Base-by-base conservation (phyloP, 306 rosid genomes). In the Cicer bijugum region DNA sequence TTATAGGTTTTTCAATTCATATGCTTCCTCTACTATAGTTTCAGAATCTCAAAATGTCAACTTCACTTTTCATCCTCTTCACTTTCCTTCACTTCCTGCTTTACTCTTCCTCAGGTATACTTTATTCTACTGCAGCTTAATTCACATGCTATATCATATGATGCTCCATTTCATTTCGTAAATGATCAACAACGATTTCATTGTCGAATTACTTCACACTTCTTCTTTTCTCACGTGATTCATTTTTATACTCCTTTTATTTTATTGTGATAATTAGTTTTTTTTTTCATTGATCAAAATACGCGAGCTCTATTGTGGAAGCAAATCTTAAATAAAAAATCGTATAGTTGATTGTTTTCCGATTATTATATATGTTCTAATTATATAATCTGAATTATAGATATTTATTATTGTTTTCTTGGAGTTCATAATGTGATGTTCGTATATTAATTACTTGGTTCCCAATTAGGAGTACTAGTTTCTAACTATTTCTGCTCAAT, bases 91-190 rank as follows among this genome's bases (percentile, higher is more conserved):
- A 69, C 71, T 69, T 68, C 71, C 69, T 81, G 48, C 55, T 81
- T 83, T 74, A 82, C 86, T 80, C 82, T 52, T 89, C 78, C 89
- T 85, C 87, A 79, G 97, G 98, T 90, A 57, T 19, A 46, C 14
- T 68, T 55, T 19, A 50, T 77, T 47, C 42, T 59, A 17, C 48
- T 38, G 70, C 74, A 35, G 46, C 69, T 69, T 35, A 11, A 1
- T 62, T 16, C 37, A 16, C 33, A 12, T 65, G 37, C 59, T 46
- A 10, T 1, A 17, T 48, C 8, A n/a, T n/a, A 3, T 0, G 4
- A 16, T 75, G 23, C 55, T 42, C 6, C 12, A 14, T 61, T 73
- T 33, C 11, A 12, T 33, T 28, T 23, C 16, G 7, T 58, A 39
- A 17, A 8, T 48, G 16, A 48, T 3, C 28, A 28, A 28, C 65